phyloP scores from a whole-genome alignment of 768 basidiomycete genomes.

The Rubroboletus satanas region DNA sequence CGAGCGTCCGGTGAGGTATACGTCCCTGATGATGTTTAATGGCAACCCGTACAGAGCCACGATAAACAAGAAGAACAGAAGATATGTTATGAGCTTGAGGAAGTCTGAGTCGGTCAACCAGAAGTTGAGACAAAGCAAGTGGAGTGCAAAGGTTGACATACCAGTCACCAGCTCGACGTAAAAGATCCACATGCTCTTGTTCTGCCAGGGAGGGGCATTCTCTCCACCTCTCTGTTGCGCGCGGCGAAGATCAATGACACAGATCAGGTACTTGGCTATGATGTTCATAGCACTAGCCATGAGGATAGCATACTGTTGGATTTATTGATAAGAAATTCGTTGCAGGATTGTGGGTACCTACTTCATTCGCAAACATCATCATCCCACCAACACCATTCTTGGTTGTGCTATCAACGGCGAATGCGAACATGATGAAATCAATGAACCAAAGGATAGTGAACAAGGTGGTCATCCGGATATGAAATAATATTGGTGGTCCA shows the following conservation, averaged over 20 bases:
- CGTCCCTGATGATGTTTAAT: constrained; percentile 94
- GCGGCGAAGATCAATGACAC: constrained; percentile 74
- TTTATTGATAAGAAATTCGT: constrained; percentile 9
- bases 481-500: constrained; percentile 78
- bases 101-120: constrained; percentile 60
- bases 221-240: constrained; percentile 76
- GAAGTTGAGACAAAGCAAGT: constrained; percentile 2
- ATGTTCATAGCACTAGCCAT: constrained; percentile 77
- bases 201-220: constrained; percentile 91
- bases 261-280: constrained; percentile 78
- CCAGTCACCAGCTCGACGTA: constrained; percentile 92
- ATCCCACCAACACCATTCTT: constrained; percentile 81
- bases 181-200: constrained; percentile 96
- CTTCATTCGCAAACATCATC: constrained; percentile 95
- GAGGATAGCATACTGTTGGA: constrained; percentile 77
- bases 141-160: constrained; percentile 34
- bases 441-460: constrained; percentile 71
- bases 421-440: constrained; percentile 73
- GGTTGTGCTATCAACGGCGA: constrained; percentile 78
- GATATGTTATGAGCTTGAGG: constrained; percentile 86
- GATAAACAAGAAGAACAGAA: constrained; percentile 91
- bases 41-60: constrained; percentile 93
- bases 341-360: constrained; percentile 33
- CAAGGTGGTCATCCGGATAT: constrained; percentile 73
- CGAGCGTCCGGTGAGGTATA: constrained; percentile 91